Conservation (phyloP, 441 rosid species). For the Pelargonium fulgidum region DNA sequence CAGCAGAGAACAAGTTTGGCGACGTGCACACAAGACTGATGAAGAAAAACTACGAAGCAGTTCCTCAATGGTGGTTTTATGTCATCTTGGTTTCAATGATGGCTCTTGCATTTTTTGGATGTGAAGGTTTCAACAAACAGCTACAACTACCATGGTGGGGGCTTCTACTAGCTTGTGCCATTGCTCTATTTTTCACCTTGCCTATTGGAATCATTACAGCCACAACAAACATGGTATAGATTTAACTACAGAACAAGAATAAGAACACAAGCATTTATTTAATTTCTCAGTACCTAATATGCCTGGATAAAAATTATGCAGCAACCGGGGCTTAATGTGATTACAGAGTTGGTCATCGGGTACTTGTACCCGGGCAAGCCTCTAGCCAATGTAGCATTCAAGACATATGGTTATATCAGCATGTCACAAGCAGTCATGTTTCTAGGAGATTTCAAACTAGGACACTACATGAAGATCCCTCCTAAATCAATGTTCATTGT, state of each 20-base stretch:
- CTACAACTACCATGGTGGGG: conserved; percentile 25
- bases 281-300: neutral
- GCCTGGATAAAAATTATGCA: neutral
- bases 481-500: conserved; percentile 22
- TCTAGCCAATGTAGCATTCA: conserved; percentile 20
- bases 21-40: conserved; percentile 22
- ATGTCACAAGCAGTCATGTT: conserved; percentile 18
- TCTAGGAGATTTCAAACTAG: conserved; percentile 20
- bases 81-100: conserved; percentile 4
- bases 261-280: too few species aligned
- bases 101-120: conserved; percentile 13
- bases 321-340: conserved; percentile 20
- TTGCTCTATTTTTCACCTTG: conserved; percentile 17
- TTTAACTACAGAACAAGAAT: neutral
- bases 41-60: conserved; percentile 19
- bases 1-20: neutral
- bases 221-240: conserved; percentile 18
- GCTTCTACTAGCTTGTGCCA: conserved; percentile 13
- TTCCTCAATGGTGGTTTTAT: conserved; percentile 25
- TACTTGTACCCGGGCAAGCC: conserved; percentile 24
- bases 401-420: conserved; percentile 22
- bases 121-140: conserved; percentile 15
- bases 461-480: conserved; percentile 24
- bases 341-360: conserved; percentile 22
- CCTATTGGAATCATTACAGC: conserved; percentile 20